Conservation (phyloP, 305 asterid genomes). For the Rubia balearica region DNA sequence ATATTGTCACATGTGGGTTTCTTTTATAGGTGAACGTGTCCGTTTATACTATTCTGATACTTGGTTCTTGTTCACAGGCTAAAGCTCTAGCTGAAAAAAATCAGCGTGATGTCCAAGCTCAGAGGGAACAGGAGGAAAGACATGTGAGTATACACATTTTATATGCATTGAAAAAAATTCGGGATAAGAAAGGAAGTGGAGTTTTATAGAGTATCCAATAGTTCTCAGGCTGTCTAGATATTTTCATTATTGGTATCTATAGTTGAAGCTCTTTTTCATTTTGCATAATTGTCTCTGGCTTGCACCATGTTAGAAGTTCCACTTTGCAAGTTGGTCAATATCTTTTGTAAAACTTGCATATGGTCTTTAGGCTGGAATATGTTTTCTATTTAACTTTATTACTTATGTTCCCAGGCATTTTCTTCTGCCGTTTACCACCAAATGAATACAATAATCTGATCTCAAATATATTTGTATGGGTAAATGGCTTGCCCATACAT, state of each 20-base stretch:
- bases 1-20: neutral
- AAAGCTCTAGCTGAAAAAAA: constrained; percentile 95
- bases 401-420: neutral
- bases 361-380: neutral
- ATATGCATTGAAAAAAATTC: neutral
- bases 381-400: neutral
- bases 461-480: neutral
- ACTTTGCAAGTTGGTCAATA: neutral
- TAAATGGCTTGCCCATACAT: neutral
- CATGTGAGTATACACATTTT: constrained; percentile 52
- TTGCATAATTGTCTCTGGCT: neutral
- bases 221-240: neutral
- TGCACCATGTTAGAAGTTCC: neutral
- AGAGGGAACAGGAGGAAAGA: constrained; percentile 96
- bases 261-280: neutral
- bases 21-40: neutral
- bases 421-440: neutral
- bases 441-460: neutral
- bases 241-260: neutral
- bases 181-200: neutral
- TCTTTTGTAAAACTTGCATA: neutral
- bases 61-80: constrained; percentile 46
- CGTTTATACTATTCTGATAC: neutral
- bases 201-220: neutral
- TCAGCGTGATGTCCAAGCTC: constrained; percentile 89